Base-by-base conservation (phyloP, 176 grass and related monocot species). In the Themeda triandra region DNA sequence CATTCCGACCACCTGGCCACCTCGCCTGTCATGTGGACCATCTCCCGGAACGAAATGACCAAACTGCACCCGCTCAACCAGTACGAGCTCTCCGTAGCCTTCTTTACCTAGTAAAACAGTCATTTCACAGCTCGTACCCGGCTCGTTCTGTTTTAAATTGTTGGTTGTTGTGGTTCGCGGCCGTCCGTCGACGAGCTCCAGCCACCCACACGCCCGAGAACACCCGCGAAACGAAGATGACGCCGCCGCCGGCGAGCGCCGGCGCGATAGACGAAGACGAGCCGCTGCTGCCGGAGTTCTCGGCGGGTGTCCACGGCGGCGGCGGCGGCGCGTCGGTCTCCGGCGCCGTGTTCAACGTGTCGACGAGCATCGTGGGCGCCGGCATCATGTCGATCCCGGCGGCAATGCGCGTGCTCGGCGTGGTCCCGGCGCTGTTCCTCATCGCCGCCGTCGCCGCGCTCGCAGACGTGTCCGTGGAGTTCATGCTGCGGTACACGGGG, bases 321-420 rank as follows among this genome's bases (percentile, higher is more conserved):
- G 63, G 56, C 15, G 63, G 56, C 9, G 81, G 78, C 27, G 91
- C 83, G 36, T 92, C 91, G 23, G 83, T 92, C 25, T 80, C 86
- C 46, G 64, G 93, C 68, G 96, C 89, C 79, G 93, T 98, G 87
- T 98, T 93, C 86, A 98, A 98, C 87, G 83, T 98, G 28, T 93
- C 93, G 45, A 95, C 93, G 51, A 93, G 80, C 96, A 95, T 92
- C 83, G 84, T 98, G 12, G 96, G 96, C 66, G 96, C 93, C 15
- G 96, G 96, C 44, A 98, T 98, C 83, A 98, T 98, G 96, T 98
- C 96, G 36, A 91, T 98, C 67, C 93, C 96, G 9, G 93, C 96
- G 5, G 96, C 93, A 35, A 93, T 95, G 96, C 89, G 88, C 8
- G 83, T 98, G 8, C 93, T 98, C 67, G 96, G 96, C 1, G 93